Base-by-base conservation (phyloP, 2,329 filamentous ascomycete genomes). In the Botrytis fabae region DNA sequence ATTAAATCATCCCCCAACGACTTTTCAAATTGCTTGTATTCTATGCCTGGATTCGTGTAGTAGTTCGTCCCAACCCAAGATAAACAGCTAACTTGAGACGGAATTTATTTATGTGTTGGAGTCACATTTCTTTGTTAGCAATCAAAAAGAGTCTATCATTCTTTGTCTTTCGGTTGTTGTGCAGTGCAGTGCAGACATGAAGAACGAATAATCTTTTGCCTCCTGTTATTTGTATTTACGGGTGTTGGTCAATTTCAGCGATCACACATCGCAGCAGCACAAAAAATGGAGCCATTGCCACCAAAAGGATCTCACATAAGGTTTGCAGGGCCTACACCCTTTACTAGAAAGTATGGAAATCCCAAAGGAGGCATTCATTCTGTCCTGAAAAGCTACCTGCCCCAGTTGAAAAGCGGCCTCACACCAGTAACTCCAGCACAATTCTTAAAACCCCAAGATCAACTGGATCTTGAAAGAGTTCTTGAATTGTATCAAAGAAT, bases 341-440 rank as follows among this genome's bases (percentile, higher is more conserved):
- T 68, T 54, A 48, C 64, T 57, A 42, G 20, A 32, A 68, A 68
- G 48, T 68, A 68, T 42, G 64, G 46, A 14, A 48, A 68, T 4
- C 64, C 64, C 12, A 57, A 42, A 54, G 64, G 64, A 57, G 64
- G 64, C 25, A 18, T 40, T 42, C 64, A 68, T 57, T 54, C 64
- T 38, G 25, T 22, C 16, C 64, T 54, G 25, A n/a, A 54, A 20
- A 35, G 20, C 40, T 54, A 68, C 20, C 64, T 57, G 35, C 64
- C 46, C 5, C 46, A 42, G 42, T n/a, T 68, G n/a, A 68, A 68
- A 40, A 68, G 64, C 51, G 64, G 46, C 5, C 35, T 68, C 46
- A 68, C 64, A 28, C 64, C 64, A 28, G 46, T 57, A 22, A 68
- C 64, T 32, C 46, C 64, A 28, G 44, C 32, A 22, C 28, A 68